Evolutionary conservation across 2,329 filamentous ascomycete genomes (phyloP), one percentile per base, ranked within the genome.

Genomic region (Nemania abortiva): DNA sequence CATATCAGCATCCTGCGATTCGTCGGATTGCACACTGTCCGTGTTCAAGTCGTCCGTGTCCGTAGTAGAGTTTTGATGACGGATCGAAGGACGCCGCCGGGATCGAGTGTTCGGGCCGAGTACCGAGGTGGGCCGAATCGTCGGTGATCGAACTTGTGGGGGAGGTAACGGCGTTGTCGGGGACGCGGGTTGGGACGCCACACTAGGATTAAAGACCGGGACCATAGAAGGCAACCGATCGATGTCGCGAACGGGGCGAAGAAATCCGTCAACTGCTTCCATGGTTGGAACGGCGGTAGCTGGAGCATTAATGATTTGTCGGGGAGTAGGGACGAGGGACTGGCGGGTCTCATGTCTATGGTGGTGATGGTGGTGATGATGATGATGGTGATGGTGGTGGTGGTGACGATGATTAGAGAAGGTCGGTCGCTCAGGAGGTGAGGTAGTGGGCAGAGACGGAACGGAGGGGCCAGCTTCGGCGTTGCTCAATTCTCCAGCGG

Each of bases 121-220:
- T 72, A 82, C 85, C 54, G 86, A 88, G 22, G 81, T 85, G 29
- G 85, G 85, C 69, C 83, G 88, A 68, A 85, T 84, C 10, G 86
- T 86, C 6, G 87, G 86, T 42, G 89, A 88, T 76, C 84, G 80
- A 69, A 87, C 78, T 81, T 91, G 90, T 29, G 90, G 84, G 1
- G 91, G 89, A 55, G 91, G 91, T 53, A 92, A 86, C 15, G 94
- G 94, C 0, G 94, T 97, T 6, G 93, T 96, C 0, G 94, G 94
- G 13, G 94, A 98, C 66, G 95, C 92, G 9, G 96, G 96, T 78
- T 97, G 95, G n/a, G 95, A 98, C 50, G 88, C 87, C 63, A 94
- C 82, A 62, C 92, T 91, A 11, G 87, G 85, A 71, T 92, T 88
- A 63, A 91, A 84, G 49, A 91, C 87, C 6, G 91, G 88, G 53